Evolutionary conservation across 441 rosid genomes (phyloP), one percentile per base, ranked within the genome.

Genomic region (Erodium trifolium): DNA sequence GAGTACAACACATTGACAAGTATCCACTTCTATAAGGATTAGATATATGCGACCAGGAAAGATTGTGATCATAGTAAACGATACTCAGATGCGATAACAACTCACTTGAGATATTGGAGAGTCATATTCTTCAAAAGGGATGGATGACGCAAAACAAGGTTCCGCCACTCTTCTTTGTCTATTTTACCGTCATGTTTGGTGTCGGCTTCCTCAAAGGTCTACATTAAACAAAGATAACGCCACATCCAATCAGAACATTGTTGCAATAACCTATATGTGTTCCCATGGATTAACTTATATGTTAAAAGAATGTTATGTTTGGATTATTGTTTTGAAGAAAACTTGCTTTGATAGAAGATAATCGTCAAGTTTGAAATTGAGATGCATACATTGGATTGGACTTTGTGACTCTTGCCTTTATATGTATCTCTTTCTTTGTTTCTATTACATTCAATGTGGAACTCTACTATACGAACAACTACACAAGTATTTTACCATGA

Each of bases 201-300:
- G 81, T 92, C 96, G 10, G 98, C 98, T 81, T 92, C 98, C 76
- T 90, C 96, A 68, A 92, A 90, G 19, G 96, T 92, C 96, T 92
- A 76, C 18, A 76, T 65, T 39, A 76, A 68, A 70, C 34, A 29
- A 29, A 9, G 13, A 13, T 10, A 9, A 23, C 4, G 37, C 23
- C 37, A 19, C n/a, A 3, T 9, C 49, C 6, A 55, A 55, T 55
- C 23, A 53, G 60, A 53, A 53, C 5, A n/a, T 53, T 16, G 13
- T 53, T n/a, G 18, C 17, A n/a, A 53, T 53, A n/a, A 53, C 17
- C 5, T n/a, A 53, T n/a, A 53, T n/a, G 13, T 53, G 60, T 55
- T 55, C 3, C 19, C 62, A 43, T 43, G 5, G 37, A 34, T 34
- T 34, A 34, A 34, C 37, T 34, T 3, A 34, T 34, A 34, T 34